Base-by-base conservation (phyloP, 2,329 filamentous ascomycete species). In the Clathrospora elynae region DNA sequence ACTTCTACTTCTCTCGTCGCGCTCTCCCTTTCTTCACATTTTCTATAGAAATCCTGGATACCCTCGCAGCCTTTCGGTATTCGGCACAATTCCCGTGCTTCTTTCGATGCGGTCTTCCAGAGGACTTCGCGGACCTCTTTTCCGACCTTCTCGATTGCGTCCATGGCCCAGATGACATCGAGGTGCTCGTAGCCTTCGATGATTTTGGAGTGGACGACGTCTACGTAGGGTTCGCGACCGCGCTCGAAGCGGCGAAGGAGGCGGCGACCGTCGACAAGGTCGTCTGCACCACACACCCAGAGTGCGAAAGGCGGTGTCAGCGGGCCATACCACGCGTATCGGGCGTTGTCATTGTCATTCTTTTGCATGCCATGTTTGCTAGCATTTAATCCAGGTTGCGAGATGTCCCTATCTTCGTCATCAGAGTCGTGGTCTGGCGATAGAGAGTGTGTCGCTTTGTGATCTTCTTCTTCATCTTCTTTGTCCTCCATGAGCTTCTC, bases 131-230 rank as follows among this genome's bases (percentile, higher is more conserved):
- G 80, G 0, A 96, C 75, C 71, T 95, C 91, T 42, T 75, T 78
- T 4, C 91, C 93, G 1, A 96, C 88, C 66, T 92, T 82, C 33
- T 92, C 85, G 11, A 90, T 82, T 0, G 84, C 83, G 62, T 96
- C 90, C 77, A 96, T 89, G 0, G 91, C 90, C 92, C 92, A 96
- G 24, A 97, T 83, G 2, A 96, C 89, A 71, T 96, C 92, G 4
- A 97, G 78, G 71, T 97, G 92, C 72, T 96, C 92, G 66, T 96
- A 70, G 32, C 86, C 88, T 2, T 88, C 83, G 29, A 96, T 87
- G 14, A 95, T 76, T 64, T 89, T 95, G 51, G 81, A 80, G 71
- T 96, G 88, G 4, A 96, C 88, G 4, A 96, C 73, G 25, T 80
- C 76, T 6, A 95, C 89, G 61, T 89, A 78, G 1, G 92, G 92